Evolutionary conservation across 2,329 filamentous ascomycete species (phyloP).

Genomic region (Lecanicillium sp.): DNA sequence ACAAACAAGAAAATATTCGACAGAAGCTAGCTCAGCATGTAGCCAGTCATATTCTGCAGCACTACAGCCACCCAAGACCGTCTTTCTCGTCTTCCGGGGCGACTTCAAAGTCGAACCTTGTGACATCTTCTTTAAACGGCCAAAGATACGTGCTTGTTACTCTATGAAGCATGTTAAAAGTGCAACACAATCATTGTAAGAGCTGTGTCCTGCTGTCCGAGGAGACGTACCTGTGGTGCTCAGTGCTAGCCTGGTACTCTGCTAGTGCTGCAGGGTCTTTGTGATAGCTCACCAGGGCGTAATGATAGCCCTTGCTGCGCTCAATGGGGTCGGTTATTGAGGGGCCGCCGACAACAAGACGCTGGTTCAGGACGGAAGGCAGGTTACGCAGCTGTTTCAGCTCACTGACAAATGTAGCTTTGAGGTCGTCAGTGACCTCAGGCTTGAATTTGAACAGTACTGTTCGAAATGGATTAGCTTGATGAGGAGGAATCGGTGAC

Average conservation of each 20-base stretch:
- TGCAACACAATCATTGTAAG: neutral
- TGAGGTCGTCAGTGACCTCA: conserved; percentile 36
- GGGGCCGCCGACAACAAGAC: conserved; percentile 45
- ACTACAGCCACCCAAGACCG: conserved; percentile 16
- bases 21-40: no score
- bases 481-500: no score
- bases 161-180: conserved; percentile 24
- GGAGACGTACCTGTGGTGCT: conserved; percentile 41
- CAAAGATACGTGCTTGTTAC: conserved; percentile 46
- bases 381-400: conserved; percentile 44
- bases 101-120: conserved; percentile 50
- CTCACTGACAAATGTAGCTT: conserved; percentile 38
- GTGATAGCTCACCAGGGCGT: conserved; percentile 47
- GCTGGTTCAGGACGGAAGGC: conserved; percentile 41
- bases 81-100: conserved; percentile 31
- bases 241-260: conserved; percentile 45
- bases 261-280: conserved; percentile 37
- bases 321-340: conserved; percentile 47
- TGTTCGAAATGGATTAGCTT: conserved; percentile 17
- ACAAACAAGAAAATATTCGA: neutral
- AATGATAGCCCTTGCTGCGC: conserved; percentile 47
- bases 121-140: conserved; percentile 47
- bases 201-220: neutral
- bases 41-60: no score
- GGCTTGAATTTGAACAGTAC: conserved; percentile 45